These are phyloP conservation scores for Amanita jacksonii DNA, from an alignment of 768 basidiomycete species.

Conservation along the genomic window DNA sequence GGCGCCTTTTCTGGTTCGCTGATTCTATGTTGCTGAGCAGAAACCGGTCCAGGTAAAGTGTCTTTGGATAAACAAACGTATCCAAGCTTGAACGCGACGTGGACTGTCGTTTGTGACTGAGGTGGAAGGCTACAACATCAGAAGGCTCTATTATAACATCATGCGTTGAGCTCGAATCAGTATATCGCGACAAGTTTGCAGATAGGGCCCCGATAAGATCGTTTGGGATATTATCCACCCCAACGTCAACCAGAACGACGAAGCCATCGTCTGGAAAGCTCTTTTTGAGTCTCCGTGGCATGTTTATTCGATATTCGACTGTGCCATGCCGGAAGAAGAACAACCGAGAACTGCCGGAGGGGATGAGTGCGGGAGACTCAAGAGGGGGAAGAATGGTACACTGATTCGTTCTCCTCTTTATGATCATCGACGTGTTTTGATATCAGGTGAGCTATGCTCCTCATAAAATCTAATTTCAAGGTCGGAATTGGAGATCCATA, in stretches of 20 bases:
- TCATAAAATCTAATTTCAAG: background rate
- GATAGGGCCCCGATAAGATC: conserved; percentile 54
- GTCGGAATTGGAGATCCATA: too few relatives aligned
- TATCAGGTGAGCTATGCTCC: conserved; percentile 15
- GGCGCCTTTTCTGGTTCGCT: conserved; percentile 25
- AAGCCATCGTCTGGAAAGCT: conserved; percentile 24
- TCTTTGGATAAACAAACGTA: conserved; percentile 52
- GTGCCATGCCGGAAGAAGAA: conserved; percentile 49
- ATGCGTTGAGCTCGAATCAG: conserved; percentile 27
- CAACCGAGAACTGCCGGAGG: conserved; percentile 25
- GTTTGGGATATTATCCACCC: conserved; percentile 31
- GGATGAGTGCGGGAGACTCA: conserved; percentile 7
- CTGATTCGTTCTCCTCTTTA: conserved; percentile 23
- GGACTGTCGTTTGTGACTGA: conserved; percentile 19
- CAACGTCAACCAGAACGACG: conserved; percentile 44
- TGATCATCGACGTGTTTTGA: conserved; percentile 35
- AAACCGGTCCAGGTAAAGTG: conserved; percentile 67
- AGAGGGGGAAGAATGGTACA: conserved; percentile 17
- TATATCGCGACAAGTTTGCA: conserved; percentile 26
- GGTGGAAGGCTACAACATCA: conserved; percentile 52
- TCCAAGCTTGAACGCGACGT: conserved; percentile 18
- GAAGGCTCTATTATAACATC: conserved; percentile 57
- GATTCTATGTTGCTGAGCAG: conserved; percentile 46
- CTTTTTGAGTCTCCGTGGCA: conserved; percentile 14
- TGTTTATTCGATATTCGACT: conserved; percentile 24